These are phyloP conservation scores for Globisporangium ultimum DNA, from an alignment of 352 stramenopile genomes.

Conservation along the genomic window DNA sequence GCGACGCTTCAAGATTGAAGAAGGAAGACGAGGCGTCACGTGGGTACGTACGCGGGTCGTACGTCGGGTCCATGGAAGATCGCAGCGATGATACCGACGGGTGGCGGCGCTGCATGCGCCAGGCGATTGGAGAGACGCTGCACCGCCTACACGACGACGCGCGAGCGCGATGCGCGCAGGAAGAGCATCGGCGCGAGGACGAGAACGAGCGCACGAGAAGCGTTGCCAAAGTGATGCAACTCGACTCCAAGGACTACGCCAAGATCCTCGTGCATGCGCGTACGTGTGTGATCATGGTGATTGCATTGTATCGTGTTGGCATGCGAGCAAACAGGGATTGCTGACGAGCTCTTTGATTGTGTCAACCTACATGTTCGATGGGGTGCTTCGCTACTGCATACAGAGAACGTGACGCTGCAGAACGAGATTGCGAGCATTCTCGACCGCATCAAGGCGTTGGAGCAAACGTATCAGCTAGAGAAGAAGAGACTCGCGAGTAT, in stretches of 20 bases:
- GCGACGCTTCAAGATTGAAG: too few species aligned
- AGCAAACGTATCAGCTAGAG: conserved; percentile 31
- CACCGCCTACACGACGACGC: conserved; percentile 16
- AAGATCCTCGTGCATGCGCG: conserved; percentile 30
- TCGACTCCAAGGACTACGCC: conserved; percentile 35
- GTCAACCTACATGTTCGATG: too few species aligned
- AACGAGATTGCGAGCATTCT: conserved; percentile 31
- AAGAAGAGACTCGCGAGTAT: conserved; percentile 47
- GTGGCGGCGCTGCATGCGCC: neutral
- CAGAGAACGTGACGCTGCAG: conserved; percentile 30
- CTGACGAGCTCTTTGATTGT: too few species aligned
- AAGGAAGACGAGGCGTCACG: too few species aligned
- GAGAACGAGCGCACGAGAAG: conserved; percentile 43
- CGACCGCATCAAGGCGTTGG: conserved; percentile 30
- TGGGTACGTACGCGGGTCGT: too few species aligned
- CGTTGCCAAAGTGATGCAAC: conserved; percentile 44
- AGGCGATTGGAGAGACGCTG: conserved; percentile 35
- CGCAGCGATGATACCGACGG: too few species aligned
- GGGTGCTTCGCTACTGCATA: neutral
- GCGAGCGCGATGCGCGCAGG: conserved; percentile 14
- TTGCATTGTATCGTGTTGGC: too few species aligned
- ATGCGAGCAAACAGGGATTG: too few species aligned
- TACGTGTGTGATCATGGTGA: too few species aligned
- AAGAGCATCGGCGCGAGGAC: conserved; percentile 14
- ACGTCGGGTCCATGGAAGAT: too few species aligned